Base-by-base conservation (phyloP, 495 filamentous ascomycete species). In the Aspergillus diversus region DNA sequence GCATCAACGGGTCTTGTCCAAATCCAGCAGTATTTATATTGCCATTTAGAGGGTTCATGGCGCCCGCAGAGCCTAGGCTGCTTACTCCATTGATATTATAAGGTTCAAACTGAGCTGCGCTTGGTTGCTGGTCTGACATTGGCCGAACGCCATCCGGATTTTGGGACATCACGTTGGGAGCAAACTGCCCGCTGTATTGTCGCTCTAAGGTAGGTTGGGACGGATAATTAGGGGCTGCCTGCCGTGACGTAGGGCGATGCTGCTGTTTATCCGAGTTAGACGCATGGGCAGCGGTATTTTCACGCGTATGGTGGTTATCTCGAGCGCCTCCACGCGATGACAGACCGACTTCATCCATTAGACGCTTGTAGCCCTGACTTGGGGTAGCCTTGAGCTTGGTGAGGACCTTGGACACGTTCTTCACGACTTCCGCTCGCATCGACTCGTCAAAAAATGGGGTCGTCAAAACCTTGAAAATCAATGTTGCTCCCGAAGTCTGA, bases 381-480 rank as follows among this genome's bases (percentile, higher is more conserved):
- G 95, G 92, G 61, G 94, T 90, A 6, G 91, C 93, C 77, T 99
- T 99, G 65, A 98, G 85, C 64, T 90, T 90, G 48, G 92, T 81
- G 47, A 99, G 83, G 56, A 97, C 93, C 73, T 88, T 90, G 63
- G 93, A 90, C 34, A 99, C 92, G 56, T 92, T 96, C 74, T 96
- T 91, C 2, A 95, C 86, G 46, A 97, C 92, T 63, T 97, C 90
- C 33, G 83, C 81, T 37, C 95, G 89, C 77, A 96, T 92, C 16
- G 82, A 88, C 70, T 99, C 96, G 64, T 99, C 96, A 65, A 97
- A 94, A 87, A 96, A 98, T 1, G 96, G 95, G 11, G 95, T 98
- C 5, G 95, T 97, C 42, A 99, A 80, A 37, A 98, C 92, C 82
- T 99, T 99, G 84, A 97, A 98, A 71, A 97, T 97, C 63, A 99